These are phyloP conservation scores for Sarocladiaceae sp. DNA, from an alignment of 2,329 filamentous ascomycete species.

Conservation along the genomic window DNA sequence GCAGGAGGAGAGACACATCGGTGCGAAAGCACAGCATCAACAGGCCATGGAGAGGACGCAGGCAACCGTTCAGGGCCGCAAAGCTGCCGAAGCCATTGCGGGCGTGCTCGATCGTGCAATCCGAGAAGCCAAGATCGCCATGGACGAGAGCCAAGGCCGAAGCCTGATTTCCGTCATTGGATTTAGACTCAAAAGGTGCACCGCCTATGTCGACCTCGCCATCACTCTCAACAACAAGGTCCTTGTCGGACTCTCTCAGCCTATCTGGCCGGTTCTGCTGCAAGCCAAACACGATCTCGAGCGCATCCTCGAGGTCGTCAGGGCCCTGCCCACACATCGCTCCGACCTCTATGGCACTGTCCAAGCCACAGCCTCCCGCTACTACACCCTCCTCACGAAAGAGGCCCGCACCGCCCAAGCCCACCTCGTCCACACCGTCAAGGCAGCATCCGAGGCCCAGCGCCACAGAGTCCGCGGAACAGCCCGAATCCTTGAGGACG, in stretches of 20 bases:
- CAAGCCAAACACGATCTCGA: neutral
- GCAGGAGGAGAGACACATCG: constrained; percentile 8
- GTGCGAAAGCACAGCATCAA: constrained; percentile 7
- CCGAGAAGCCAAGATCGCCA: constrained; percentile 6
- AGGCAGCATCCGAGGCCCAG: neutral
- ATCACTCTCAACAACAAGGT: neutral
- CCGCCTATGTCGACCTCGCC: neutral
- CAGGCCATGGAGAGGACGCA: constrained; percentile 9
- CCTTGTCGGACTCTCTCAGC: neutral
- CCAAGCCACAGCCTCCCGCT: neutral
- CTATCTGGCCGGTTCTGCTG: constrained; percentile 3
- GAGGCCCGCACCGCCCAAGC: constrained; percentile 3
- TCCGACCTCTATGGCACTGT: neutral
- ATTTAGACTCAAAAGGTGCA: neutral
- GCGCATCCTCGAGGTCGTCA: neutral
- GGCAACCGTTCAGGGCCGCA: constrained; percentile 10
- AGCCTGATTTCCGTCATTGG: neutral
- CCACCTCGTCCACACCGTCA: constrained; percentile 8
- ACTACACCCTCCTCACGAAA: neutral
- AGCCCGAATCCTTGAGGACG: constrained; percentile 10
- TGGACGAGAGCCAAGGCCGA: constrained; percentile 7
- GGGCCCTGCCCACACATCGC: neutral
- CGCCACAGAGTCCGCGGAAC: constrained; percentile 6
- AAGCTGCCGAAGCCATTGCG: constrained; percentile 6
- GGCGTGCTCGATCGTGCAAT: neutral